Conservation (phyloP, 192 early-diverging fungal species). For the Coemansia sp. region DNA sequence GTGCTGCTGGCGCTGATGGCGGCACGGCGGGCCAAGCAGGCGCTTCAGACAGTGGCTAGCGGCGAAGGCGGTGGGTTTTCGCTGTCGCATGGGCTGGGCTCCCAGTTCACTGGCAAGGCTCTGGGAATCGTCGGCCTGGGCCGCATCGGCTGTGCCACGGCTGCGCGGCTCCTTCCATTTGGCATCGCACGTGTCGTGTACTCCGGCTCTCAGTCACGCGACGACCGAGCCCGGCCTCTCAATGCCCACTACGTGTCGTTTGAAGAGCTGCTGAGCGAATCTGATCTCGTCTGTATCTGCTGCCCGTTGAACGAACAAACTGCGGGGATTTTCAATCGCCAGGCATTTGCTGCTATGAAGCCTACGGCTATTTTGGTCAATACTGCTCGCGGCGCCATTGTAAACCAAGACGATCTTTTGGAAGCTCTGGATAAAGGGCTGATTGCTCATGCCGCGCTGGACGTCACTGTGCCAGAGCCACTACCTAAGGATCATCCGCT, state of each 20-base stretch:
- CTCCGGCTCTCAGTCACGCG: slow-evolving; percentile 56
- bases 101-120: slow-evolving; percentile 73
- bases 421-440: slow-evolving; percentile 59
- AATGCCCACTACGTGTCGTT: slow-evolving; percentile 57
- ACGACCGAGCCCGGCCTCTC: slow-evolving; percentile 46
- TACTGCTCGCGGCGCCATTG: slow-evolving; percentile 74
- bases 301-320: slow-evolving; percentile 76
- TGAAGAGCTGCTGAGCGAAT: slow-evolving; percentile 57
- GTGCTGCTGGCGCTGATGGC: slow-evolving; percentile 75
- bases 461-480: slow-evolving; percentile 88
- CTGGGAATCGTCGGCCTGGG: slow-evolving; percentile 86
- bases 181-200: slow-evolving; percentile 67
- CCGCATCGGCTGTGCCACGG: slow-evolving; percentile 76
- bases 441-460: slow-evolving; percentile 75
- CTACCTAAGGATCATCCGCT: slow-evolving; percentile 63
- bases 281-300: slow-evolving; percentile 75
- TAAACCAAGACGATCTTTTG: slow-evolving; percentile 73
- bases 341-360: slow-evolving; percentile 73
- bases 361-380: slow-evolving; percentile 71
- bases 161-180: slow-evolving; percentile 71
- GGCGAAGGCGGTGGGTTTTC: slow-evolving; percentile 23
- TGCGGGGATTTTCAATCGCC: slow-evolving; percentile 65
- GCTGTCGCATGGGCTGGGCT: slow-evolving; percentile 54
- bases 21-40: slow-evolving; percentile 65
- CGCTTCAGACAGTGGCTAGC: slow-evolving; percentile 25